Base-by-base conservation (phyloP, 208 protist species). In the Crithidia mellificae region DNA sequence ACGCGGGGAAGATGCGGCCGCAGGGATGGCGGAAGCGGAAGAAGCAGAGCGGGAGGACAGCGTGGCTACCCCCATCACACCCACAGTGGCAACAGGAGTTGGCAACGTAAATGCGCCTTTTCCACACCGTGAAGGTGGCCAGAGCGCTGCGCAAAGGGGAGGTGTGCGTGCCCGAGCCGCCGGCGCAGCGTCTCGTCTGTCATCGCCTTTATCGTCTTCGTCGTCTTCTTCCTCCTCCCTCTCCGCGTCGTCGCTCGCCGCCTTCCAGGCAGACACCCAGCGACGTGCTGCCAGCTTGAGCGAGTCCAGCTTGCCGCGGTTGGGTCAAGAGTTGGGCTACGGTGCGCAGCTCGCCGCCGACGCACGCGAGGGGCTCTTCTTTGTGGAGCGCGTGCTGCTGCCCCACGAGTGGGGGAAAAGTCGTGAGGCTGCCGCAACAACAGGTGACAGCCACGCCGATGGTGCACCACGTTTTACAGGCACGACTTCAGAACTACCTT, bases 321-420 rank as follows among this genome's bases (percentile, higher is more conserved):
- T 58, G 43, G 41, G 62, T 32, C 24, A 30, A 46, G 69, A 29
- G 32, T 51, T 56, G 0, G 66, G 63, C 34, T 78, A 78, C 50
- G 58, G 65, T 41, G 61, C 61, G 19, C 43, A 61, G 1, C 36
- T 58, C 12, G 52, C 72, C 6, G 29, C 72, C 29, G 65, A 64
- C 0, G 64, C 41, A 7, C 43, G 32, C 11, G 72, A 63, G 1
- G 64, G 59, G 0, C 1, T 78, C 0, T 68, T 78, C 54, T 78
- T 78, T n/a, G 29, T 78, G 0, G 72, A 78, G 65, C 72, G 57
- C 8, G 56, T 67, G 24, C 36, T 78, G 2, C 50, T 78, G 29
- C 29, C 58, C 12, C 52, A 74, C 36, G 51, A 34, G 44, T 65
- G 59, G 59, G 44, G 29, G 15, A 4, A 15, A 20, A 32, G 30